Conservation (phyloP, 2,329 filamentous ascomycete species). For the Sarocladium oryzae region DNA sequence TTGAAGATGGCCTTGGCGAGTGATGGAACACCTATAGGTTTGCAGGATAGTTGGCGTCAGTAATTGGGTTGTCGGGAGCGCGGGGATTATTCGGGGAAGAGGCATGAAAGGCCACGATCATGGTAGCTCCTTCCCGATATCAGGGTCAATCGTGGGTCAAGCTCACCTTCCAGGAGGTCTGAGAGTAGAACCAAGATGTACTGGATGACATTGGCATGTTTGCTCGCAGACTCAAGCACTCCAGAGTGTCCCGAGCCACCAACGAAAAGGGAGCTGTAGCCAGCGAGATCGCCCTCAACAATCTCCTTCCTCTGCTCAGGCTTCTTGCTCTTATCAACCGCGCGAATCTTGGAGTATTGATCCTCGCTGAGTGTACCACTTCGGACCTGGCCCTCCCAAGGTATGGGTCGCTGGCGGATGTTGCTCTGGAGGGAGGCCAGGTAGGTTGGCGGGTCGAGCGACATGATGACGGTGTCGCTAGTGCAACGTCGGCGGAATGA, state of each 20-base stretch:
- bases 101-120: background rate
- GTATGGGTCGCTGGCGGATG: conserved; percentile 90
- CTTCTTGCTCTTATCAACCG: conserved; percentile 91
- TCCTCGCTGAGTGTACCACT: conserved; percentile 90
- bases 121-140: background rate
- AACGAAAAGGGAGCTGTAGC: conserved; percentile 74
- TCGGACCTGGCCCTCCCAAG: conserved; percentile 94
- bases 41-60: background rate
- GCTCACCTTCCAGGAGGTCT: conserved; percentile 78
- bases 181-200: conserved; percentile 86
- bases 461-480: conserved; percentile 52
- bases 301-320: conserved; percentile 74
- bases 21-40: conserved; percentile 63
- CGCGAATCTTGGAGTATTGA: conserved; percentile 91
- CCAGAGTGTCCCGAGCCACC: conserved; percentile 63
- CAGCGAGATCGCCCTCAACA: conserved; percentile 71
- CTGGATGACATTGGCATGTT: conserved; percentile 85
- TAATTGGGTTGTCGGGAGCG: background rate
- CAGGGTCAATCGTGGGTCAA: background rate
- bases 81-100: background rate
- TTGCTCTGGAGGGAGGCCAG: conserved; percentile 85
- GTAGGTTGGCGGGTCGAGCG: conserved; percentile 86
- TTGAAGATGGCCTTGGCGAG: conserved; percentile 72
- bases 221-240: conserved; percentile 78
- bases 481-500: conserved; percentile 14